Evolutionary conservation across 306 rosid species (phyloP).

Genomic region (Lathyrus sativus): DNA sequence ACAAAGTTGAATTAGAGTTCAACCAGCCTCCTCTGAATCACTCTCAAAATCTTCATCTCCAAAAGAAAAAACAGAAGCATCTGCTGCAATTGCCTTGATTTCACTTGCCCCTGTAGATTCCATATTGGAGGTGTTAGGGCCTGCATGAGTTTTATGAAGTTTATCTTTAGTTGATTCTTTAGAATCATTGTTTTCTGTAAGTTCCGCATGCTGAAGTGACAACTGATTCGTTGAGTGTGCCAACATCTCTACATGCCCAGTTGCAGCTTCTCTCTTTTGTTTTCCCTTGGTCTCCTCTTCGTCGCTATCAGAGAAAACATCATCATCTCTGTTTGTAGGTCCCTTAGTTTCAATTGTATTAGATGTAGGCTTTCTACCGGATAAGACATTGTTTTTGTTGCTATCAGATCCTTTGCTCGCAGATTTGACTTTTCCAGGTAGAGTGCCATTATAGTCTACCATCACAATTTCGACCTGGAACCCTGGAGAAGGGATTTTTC

Average conservation of each 20-base stretch:
- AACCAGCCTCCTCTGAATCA: constrained; percentile 46
- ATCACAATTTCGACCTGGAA: constrained; percentile 83
- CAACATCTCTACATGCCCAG: constrained; percentile 43
- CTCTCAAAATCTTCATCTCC: constrained; percentile 95
- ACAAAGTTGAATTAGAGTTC: not conserved
- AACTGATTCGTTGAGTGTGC: constrained; percentile 41
- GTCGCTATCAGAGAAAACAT: constrained; percentile 89
- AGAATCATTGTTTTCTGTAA: constrained; percentile 33
- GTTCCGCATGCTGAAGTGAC: constrained; percentile 46
- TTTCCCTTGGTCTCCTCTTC: constrained; percentile 58
- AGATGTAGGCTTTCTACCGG: constrained; percentile 36
- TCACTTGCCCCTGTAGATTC: constrained; percentile 56
- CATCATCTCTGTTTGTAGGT: constrained; percentile 57
- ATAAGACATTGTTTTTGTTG: constrained; percentile 32
- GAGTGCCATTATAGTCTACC: constrained; percentile 69
- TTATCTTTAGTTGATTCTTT: constrained; percentile 42
- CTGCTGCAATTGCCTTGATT: constrained; percentile 91
- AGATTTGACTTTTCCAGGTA: constrained; percentile 51
- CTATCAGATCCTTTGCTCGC: constrained; percentile 51
- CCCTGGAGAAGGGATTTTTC: constrained; percentile 85
- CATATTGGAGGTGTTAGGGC: constrained; percentile 36
- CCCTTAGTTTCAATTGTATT: constrained; percentile 44
- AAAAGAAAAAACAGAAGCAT: constrained; percentile 89
- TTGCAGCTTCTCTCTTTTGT: constrained; percentile 36
- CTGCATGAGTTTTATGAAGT: constrained; percentile 34